phyloP scores from a whole-genome alignment of 805 yeast genomes.

The Yarrowia sp. region DNA sequence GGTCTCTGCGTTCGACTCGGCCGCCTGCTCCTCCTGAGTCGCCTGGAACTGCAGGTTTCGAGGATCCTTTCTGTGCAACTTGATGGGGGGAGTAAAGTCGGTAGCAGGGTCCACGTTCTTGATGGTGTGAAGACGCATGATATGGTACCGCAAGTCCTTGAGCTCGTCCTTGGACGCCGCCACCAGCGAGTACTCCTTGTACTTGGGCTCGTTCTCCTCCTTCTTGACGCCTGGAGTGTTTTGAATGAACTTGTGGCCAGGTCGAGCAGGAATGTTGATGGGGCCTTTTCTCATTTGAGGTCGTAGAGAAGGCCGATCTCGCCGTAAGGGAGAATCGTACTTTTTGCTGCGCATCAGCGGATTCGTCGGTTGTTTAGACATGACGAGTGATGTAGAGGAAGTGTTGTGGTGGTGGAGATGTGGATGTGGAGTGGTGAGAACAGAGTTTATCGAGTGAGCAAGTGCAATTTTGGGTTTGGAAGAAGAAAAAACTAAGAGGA shows the following conservation, averaged over 20 bases:
- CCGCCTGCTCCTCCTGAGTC: conserved; percentile 50
- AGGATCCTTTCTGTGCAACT: conserved; percentile 92
- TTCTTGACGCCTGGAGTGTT: neutral
- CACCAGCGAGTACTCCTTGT: conserved; percentile 43
- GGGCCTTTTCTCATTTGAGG: conserved; percentile 5
- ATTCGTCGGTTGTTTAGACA: conserved; percentile 21
- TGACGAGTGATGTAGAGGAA: neutral
- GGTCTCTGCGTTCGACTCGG: conserved; percentile 28
- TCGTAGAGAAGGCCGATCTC: conserved; percentile 23
- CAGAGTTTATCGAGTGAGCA: neutral
- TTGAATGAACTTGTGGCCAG: conserved; percentile 8
- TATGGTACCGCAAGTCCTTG: conserved; percentile 71
- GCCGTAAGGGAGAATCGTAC: conserved; percentile 26
- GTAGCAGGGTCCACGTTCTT: conserved; percentile 66
- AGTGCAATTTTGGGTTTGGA: neutral
- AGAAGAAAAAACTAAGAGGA: too few relatives aligned
- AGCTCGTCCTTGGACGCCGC: conserved; percentile 73
- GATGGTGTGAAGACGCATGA: conserved; percentile 74
- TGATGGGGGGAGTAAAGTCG: conserved; percentile 75
- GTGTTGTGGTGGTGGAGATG: neutral
- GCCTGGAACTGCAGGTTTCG: conserved; percentile 83
- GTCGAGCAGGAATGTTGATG: conserved; percentile 14
- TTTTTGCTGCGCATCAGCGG: conserved; percentile 22
- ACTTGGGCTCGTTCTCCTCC: conserved; percentile 17
- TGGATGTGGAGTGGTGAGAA: neutral